Conservation (phyloP, 2,329 filamentous ascomycete genomes). For the Microdochium bolleyi region DNA sequence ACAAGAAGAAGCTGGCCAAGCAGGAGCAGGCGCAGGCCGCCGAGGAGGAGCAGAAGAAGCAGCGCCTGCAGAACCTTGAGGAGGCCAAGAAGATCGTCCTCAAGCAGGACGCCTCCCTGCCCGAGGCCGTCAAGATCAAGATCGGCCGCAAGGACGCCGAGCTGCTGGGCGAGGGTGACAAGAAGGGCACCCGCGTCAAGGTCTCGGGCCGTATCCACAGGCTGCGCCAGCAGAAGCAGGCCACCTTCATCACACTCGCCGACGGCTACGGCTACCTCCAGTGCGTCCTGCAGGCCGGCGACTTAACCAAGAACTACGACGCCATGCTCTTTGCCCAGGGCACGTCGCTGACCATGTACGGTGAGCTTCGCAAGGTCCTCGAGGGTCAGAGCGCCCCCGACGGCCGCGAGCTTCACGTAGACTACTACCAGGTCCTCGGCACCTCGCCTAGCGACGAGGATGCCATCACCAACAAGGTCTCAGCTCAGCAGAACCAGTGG, state of each 20-base stretch:
- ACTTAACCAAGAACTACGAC: slow-evolving; percentile 87
- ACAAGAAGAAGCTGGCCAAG: slow-evolving; percentile 80
- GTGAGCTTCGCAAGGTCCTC: slow-evolving; percentile 77
- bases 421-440: slow-evolving; percentile 77
- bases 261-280: slow-evolving; percentile 83
- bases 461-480: slow-evolving; percentile 75
- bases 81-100: slow-evolving; percentile 74
- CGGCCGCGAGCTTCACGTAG: slow-evolving; percentile 81
- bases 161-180: slow-evolving; percentile 42
- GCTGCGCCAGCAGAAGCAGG: slow-evolving; percentile 72
- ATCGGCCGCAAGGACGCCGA: slow-evolving; percentile 62
- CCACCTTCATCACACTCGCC: slow-evolving; percentile 77
- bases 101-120: slow-evolving; percentile 65
- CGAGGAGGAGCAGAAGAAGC: slow-evolving; percentile 65
- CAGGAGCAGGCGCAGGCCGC: slow-evolving; percentile 65
- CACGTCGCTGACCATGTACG: slow-evolving; percentile 77
- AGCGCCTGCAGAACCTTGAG: slow-evolving; percentile 62
- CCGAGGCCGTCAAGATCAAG: slow-evolving; percentile 66
- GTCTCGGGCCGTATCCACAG: slow-evolving; percentile 80
- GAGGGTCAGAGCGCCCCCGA: slow-evolving; percentile 71
- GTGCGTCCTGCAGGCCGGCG: slow-evolving; percentile 67
- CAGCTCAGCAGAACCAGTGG: slow-evolving; percentile 34
- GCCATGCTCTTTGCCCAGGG: slow-evolving; percentile 78
- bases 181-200: slow-evolving; percentile 65
- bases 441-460: slow-evolving; percentile 80